Evolutionary conservation across 306 rosid species (phyloP).

Genomic region (Ormosia semicastrata): DNA sequence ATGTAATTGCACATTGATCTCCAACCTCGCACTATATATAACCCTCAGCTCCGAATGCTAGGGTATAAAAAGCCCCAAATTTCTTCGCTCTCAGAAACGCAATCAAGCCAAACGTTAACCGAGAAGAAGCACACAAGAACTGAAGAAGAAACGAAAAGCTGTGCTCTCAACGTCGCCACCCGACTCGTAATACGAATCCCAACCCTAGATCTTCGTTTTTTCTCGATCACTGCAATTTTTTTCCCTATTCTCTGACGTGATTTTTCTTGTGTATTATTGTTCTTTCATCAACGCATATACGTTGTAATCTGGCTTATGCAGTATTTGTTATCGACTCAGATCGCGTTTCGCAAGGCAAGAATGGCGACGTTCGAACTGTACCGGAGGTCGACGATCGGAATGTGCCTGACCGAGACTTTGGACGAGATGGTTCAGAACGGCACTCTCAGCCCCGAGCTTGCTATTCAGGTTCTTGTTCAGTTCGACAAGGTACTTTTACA

Average conservation of each 20-base stretch:
- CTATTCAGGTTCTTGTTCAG: conserved; percentile 81
- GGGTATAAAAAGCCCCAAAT: conserved; percentile 75
- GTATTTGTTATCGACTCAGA: conserved; percentile 21
- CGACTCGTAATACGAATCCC: neutral
- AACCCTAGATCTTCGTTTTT: neutral
- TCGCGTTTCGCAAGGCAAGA: conserved; percentile 27
- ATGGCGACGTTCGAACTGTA: conserved; percentile 85
- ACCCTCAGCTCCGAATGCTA: conserved; percentile 53
- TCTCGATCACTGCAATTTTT: neutral
- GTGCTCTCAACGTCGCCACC: neutral
- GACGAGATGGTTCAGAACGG: conserved; percentile 79
- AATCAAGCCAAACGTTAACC: conserved; percentile 34
- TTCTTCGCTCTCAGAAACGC: conserved; percentile 44
- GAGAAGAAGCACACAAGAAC: conserved; percentile 9
- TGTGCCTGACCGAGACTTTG: conserved; percentile 77
- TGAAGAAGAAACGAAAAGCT: neutral
- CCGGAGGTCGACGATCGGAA: conserved; percentile 79
- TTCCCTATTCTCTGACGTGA: neutral
- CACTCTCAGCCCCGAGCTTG: conserved; percentile 75
- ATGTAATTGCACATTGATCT: neutral
- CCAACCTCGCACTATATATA: conserved; percentile 51
- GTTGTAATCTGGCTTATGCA: neutral
- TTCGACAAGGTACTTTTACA: conserved; percentile 61
- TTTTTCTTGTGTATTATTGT: neutral
- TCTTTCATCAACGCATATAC: neutral